Conservation (phyloP, 306 rosid genomes). For the Corylus avellana region DNA sequence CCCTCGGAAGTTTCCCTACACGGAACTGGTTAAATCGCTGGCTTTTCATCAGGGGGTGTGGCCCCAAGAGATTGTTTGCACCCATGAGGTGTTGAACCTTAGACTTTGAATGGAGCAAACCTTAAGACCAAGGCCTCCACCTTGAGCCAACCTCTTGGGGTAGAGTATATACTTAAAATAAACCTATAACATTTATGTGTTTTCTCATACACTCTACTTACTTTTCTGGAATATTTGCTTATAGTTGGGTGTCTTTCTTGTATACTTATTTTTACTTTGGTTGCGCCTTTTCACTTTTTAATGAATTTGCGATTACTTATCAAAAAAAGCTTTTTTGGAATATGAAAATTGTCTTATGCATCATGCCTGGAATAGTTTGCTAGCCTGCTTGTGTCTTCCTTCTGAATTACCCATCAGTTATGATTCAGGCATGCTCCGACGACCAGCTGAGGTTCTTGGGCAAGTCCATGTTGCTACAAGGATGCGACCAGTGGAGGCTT, state of each 20-base stretch:
- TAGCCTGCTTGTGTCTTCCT: constrained; percentile 27
- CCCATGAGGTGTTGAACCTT: too few relatives aligned
- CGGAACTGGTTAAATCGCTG: too few relatives aligned
- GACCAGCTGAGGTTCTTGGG: constrained; percentile 99
- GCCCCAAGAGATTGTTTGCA: too few relatives aligned
- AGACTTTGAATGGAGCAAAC: too few relatives aligned
- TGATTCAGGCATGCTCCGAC: constrained; percentile 74
- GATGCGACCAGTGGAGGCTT: constrained; percentile 75
- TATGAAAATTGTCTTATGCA: constrained; percentile 25
- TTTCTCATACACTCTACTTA: not conserved
- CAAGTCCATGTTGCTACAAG: constrained; percentile 93
- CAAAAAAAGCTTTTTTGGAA: not conserved
- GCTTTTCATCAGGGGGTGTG: too few relatives aligned
- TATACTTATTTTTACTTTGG: too few relatives aligned
- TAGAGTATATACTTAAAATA: not conserved
- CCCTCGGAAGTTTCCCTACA: too few relatives aligned
- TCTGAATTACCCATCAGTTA: constrained; percentile 26
- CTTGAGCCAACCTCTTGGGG: too few relatives aligned
- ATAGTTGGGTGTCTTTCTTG: too few relatives aligned
- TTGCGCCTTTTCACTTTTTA: too few relatives aligned
- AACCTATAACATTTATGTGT: not conserved
- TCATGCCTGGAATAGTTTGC: constrained; percentile 24
- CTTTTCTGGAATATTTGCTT: not conserved
- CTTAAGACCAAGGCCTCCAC: too few relatives aligned
- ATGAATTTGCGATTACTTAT: too few relatives aligned